Conservation (phyloP, 495 filamentous ascomycete species). For the Aspergillus affinis region DNA sequence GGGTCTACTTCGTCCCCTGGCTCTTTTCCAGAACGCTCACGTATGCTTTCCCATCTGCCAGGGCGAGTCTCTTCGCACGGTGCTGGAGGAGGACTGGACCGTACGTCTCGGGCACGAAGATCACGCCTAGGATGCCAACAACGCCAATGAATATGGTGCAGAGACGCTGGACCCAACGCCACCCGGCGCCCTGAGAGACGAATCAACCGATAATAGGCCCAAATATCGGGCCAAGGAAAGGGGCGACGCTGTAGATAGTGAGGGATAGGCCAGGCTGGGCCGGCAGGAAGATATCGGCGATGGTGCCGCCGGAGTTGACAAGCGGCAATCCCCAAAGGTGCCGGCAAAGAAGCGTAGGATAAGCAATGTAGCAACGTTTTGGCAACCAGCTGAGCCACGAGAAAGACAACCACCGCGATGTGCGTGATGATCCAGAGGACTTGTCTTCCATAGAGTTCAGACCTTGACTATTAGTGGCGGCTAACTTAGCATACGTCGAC, state of each 20-base stretch:
- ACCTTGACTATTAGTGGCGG: slow-evolving; percentile 52
- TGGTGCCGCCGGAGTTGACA: slow-evolving; percentile 60
- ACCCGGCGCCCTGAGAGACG: slow-evolving; percentile 45
- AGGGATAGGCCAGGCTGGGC: slow-evolving; percentile 32
- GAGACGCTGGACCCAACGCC: slow-evolving; percentile 57
- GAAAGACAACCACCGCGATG: slow-evolving; percentile 53
- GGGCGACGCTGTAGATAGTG: slow-evolving; percentile 54
- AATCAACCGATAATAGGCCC: slow-evolving; percentile 52
- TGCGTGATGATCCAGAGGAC: neutral
- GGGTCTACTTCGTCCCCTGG: too few relatives aligned
- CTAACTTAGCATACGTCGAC: too few relatives aligned
- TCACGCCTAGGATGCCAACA: slow-evolving; percentile 46
- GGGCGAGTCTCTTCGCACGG: slow-evolving; percentile 35
- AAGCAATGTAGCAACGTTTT: slow-evolving; percentile 57
- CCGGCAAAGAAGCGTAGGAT: slow-evolving; percentile 70
- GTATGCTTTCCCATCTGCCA: slow-evolving; percentile 44
- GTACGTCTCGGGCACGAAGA: slow-evolving; percentile 67
- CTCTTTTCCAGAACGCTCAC: slow-evolving; percentile 4
- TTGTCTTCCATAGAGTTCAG: slow-evolving; percentile 2
- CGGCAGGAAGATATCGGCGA: slow-evolving; percentile 61
- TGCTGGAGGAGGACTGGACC: slow-evolving; percentile 35
- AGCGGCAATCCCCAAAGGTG: slow-evolving; percentile 61
- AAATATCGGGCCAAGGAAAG: slow-evolving; percentile 57
- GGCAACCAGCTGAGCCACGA: slow-evolving; percentile 45
- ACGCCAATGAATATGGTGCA: slow-evolving; percentile 29